Conservation (phyloP, 2,329 filamentous ascomycete genomes). For the Didymella exigua region DNA sequence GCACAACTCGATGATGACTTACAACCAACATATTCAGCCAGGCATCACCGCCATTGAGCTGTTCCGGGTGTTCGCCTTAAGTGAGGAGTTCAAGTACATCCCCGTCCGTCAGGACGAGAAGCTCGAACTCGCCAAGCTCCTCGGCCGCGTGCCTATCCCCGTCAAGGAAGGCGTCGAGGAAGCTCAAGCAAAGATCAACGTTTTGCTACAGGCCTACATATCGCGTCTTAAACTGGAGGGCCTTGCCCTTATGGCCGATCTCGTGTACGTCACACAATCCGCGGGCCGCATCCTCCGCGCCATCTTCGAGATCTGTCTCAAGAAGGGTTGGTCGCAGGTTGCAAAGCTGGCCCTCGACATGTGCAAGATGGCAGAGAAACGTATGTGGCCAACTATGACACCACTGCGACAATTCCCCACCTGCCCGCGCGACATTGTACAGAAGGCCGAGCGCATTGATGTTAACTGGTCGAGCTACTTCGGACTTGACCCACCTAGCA, state of each 20-base stretch:
- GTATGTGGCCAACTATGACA: conserved; percentile 99
- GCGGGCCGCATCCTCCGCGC: conserved; percentile 94
- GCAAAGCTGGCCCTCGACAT: conserved; percentile 90
- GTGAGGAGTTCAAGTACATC: conserved; percentile 98
- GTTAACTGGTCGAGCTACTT: conserved; percentile 94
- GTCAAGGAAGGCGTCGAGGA: conserved; percentile 98
- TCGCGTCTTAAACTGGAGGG: conserved; percentile 93
- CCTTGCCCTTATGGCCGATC: conserved; percentile 93
- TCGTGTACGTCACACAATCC: conserved; percentile 98
- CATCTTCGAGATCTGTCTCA: conserved; percentile 95
- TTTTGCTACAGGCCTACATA: conserved; percentile 94
- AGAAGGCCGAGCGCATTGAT: conserved; percentile 93
- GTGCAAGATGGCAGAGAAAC: conserved; percentile 99
- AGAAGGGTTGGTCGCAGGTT: conserved; percentile 94
- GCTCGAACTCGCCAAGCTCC: conserved; percentile 88
- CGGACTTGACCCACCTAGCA: conserved; percentile 91
- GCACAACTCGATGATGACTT: conserved; percentile 93
- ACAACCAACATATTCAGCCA: conserved; percentile 93
- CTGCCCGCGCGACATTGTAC: conserved; percentile 85
- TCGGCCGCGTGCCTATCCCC: conserved; percentile 88
- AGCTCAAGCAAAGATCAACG: conserved; percentile 96
- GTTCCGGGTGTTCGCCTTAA: conserved; percentile 94
- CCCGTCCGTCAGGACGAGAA: conserved; percentile 98
- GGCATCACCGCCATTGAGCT: conserved; percentile 93
- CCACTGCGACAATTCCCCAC: conserved; percentile 82